phyloP scores from a whole-genome alignment of 257 asterid species.

The Paraleonurus japonicus region DNA sequence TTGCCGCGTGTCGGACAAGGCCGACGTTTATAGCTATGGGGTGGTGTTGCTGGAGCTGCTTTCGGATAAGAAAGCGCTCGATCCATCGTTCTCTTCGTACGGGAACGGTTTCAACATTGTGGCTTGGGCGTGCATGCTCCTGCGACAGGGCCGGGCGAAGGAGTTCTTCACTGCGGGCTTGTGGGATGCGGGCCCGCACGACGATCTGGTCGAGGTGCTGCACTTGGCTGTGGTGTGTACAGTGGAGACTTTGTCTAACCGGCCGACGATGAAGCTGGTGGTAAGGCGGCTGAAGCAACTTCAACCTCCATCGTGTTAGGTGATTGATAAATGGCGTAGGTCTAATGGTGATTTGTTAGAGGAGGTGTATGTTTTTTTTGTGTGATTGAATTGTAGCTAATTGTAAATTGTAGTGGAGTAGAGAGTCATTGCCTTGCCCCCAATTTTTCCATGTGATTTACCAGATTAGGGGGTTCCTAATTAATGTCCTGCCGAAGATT shows the following conservation, averaged over 20 bases:
- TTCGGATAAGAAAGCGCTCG: constrained; percentile 87
- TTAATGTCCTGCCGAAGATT: constrained; percentile 52
- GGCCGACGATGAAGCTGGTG: constrained; percentile 94
- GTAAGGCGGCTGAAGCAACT: constrained; percentile 84
- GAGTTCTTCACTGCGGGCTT: constrained; percentile 81
- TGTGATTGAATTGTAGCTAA: constrained; percentile 37
- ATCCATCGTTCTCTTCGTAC: constrained; percentile 83
- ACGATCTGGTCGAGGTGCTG: constrained; percentile 77
- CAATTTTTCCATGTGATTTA: constrained; percentile 39
- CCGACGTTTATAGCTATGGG: constrained; percentile 91
- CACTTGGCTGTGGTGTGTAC: constrained; percentile 86
- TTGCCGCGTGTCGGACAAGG: constrained; percentile 92
- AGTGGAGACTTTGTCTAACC: constrained; percentile 64
- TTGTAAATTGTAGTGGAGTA: constrained; percentile 75
- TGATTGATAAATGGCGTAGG: constrained; percentile 18
- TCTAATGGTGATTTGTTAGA: background rate
- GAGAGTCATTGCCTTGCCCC: constrained; percentile 31
- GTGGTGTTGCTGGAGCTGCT: constrained; percentile 84
- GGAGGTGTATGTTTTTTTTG: constrained; percentile 29
- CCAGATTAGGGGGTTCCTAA: constrained; percentile 37
- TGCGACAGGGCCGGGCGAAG: constrained; percentile 74
- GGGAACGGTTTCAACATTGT: constrained; percentile 91
- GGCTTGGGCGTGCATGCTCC: constrained; percentile 88
- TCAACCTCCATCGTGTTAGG: constrained; percentile 78
- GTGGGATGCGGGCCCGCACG: constrained; percentile 90